Base-by-base conservation (phyloP, 2,329 filamentous ascomycete genomes). In the Colletotrichum spaethianum region DNA sequence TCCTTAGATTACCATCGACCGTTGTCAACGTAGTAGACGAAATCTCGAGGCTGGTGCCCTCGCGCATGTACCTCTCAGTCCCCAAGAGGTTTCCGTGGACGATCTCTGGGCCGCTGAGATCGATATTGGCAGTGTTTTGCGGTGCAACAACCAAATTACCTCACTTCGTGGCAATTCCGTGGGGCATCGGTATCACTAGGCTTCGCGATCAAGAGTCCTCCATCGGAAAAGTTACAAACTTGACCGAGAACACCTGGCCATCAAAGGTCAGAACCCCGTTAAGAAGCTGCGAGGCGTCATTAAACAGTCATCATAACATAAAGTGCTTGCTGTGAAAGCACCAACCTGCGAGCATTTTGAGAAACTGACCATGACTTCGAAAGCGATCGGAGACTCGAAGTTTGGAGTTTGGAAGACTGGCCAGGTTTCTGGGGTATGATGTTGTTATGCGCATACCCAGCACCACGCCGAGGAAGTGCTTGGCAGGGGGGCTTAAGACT, bases 161-260 rank as follows among this genome's bases (percentile, higher is more conserved):
- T 40, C n/a, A 60, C 56, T 40, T 40, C 56, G 23, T 38, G 56
- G 36, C 56, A 60, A 4, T 46, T 60, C 14, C 56, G 33, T n/a
- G 31, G 8, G 8, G 38, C 23, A n/a, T 60, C 16, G 14, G 56
- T 38, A 40, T 60, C 56, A 8, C 28, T 18, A 18, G 38, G 23
- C 14, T 38, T 44, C 14, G 16, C 9, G 38, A 44, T 44, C 23
- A 38, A 36, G 12, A 60, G 44, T 11, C 44, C 44, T 12, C 23
- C 2, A 12, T 31, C 36, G n/a, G 33, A 4, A 23, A 48, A 48
- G 3, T 26, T 38, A 23, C 56, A 60, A 18, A 28, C 56, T 31
- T 42, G 38, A 14, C 56, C 26, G 26, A 42, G 56, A 33, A 36
- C 38, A 14, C 56, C 56, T 59, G 38, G 23, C 3, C n/a, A 23